Evolutionary conservation across 2,329 filamentous ascomycete genomes (phyloP).

Genomic region (Ophiostoma angusticollis): DNA sequence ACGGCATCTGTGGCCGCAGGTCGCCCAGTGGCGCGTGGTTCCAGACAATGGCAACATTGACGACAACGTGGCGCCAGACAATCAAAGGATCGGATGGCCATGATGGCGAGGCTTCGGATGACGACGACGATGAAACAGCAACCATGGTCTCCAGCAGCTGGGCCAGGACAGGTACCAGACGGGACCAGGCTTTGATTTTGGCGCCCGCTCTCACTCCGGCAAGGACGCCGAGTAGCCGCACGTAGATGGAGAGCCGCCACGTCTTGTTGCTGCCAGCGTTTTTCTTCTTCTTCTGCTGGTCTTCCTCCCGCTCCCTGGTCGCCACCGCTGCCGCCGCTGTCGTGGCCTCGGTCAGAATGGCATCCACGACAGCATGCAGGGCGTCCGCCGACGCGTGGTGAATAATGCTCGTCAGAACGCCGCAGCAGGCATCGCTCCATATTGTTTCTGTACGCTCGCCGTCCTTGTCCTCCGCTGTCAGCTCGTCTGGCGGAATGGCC

Average conservation of each 20-base stretch:
- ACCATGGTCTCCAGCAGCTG: conserved; percentile 36
- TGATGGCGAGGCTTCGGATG: background rate
- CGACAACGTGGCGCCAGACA: conserved; percentile 46
- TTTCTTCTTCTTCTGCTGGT: conserved; percentile 23
- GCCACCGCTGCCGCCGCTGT: conserved; percentile 21
- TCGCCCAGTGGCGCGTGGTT: conserved; percentile 68
- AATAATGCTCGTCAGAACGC: conserved; percentile 66
- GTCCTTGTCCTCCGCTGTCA: conserved; percentile 23
- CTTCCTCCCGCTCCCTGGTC: too few species aligned
- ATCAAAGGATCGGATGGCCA: conserved; percentile 18
- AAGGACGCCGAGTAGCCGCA: conserved; percentile 53
- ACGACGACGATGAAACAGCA: background rate
- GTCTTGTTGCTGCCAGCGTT: conserved; percentile 19
- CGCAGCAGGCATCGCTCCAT: conserved; percentile 57
- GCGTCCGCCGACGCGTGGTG: conserved; percentile 68
- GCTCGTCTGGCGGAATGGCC: conserved; percentile 37
- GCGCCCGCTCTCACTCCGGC: conserved; percentile 72
- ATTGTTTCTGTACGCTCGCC: too few species aligned
- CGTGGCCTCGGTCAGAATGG: conserved; percentile 40
- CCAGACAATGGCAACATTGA: conserved; percentile 52
- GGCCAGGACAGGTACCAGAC: conserved; percentile 44
- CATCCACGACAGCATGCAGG: conserved; percentile 54
- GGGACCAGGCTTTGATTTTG: conserved; percentile 60
- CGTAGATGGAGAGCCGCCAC: conserved; percentile 33
- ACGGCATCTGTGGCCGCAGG: conserved; percentile 55